A percentile compares a stretch with the other conserved stretches of the same genome.
Evolutionary conservation across 768 basidiomycete species (phyloP).

Genomic region (Cantharellus anzutake): DNA sequence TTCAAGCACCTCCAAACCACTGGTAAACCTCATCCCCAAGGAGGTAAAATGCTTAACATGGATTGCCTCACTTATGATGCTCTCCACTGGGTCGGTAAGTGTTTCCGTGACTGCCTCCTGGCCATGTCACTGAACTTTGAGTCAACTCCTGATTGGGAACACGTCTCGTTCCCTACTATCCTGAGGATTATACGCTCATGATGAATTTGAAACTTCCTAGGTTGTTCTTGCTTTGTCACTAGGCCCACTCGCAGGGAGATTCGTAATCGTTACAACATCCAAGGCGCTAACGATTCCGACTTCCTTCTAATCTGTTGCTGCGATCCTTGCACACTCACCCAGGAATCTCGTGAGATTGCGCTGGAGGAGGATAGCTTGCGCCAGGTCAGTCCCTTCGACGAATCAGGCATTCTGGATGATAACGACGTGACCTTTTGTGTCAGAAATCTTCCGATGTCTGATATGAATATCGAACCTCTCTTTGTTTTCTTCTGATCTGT

Average conservation of each 20-base stretch:
- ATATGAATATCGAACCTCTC: too few relatives aligned
- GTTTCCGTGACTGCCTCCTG: too few relatives aligned
- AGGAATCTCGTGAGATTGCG: conserved; percentile 7
- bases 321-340: conserved; percentile 6
- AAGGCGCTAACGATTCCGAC: neutral
- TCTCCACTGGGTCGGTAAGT: conserved; percentile 6
- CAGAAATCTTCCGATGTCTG: too few relatives aligned
- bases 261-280: conserved; percentile 1
- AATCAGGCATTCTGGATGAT: too few relatives aligned
- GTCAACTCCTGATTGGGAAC: neutral
- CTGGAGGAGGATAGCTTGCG: conserved; percentile 6
- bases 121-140: neutral
- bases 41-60: conserved; percentile 17
- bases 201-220: neutral
- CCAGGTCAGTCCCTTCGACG: too few relatives aligned
- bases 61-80: conserved; percentile 23
- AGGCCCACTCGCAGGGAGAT: neutral
- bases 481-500: too few relatives aligned
- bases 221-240: conserved; percentile 9
- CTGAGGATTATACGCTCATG: too few relatives aligned
- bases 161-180: neutral
- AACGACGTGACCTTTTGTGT: too few relatives aligned
- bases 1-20: conserved; percentile 21
- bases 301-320: conserved; percentile 1
- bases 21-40: conserved; percentile 22